Base-by-base conservation (phyloP, 202 grass and related monocot species). In the Sporobolus alterniflorus region DNA sequence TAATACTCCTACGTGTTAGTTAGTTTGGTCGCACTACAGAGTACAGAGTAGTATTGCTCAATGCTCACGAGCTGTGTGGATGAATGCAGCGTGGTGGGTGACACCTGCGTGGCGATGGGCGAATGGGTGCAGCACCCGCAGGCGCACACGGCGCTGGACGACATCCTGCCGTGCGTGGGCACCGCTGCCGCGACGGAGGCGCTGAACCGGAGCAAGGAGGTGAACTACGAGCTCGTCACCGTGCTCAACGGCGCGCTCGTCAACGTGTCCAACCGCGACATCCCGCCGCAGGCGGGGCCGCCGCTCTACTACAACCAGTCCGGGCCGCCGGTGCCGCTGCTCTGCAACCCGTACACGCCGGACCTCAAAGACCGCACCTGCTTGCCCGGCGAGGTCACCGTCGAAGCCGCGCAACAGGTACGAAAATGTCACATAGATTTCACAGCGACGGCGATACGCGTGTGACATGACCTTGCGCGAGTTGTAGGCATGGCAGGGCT, bases 151-250 rank as follows among this genome's bases (percentile, higher is more conserved):
- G 91, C 96, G 76, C 82, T 98, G 67, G 96, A 98, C 49, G 96
- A 95, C 84, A 90, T 98, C 79, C 91, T 98, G 1, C 96, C 96
- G 7, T 98, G 96, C 69, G 86, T 98, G 1, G 90, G 96, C 85
- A 87, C 60, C 1, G 82, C 89, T 0, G 72, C 91, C 1, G 63
- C 91, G 14, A 81, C 60, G 15, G 89, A 95, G 61, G 87, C 91
- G 34, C 78, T 98, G 20, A 28, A 33, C n/a, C 72, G 83, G 80
- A 85, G 93, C 89, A 94, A 88, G 83, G 65, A 90, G 47, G 91
- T 98, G 46, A 92, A 75, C 25, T 89, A 87, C 84, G 79, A 85
- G 18, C 83, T 98, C 26, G 81, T 95, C 9, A 33, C 34, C 60
- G 65, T 92, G 22, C 21, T 95, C 51, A 90, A 98, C 79, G 42